Conservation (phyloP, 2,329 filamentous ascomycete species). For the Cyphellophora attinorum region DNA sequence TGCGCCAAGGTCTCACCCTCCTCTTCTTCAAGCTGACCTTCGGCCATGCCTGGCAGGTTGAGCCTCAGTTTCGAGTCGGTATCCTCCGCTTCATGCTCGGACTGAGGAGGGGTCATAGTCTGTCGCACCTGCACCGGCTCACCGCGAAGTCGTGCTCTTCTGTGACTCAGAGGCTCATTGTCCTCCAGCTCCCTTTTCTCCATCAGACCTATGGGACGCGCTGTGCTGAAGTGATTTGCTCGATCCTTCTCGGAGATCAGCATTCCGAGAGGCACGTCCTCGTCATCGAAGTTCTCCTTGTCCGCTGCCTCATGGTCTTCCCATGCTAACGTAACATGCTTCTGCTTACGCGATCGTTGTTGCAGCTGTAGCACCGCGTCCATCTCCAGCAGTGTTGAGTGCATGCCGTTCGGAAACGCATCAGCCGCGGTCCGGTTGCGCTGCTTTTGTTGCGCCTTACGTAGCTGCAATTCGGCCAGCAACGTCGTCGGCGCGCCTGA, state of each 20-base stretch:
- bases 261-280: slow-evolving; percentile 80
- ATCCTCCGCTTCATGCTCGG: slow-evolving; percentile 19
- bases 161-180: slow-evolving; percentile 74
- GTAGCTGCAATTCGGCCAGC: slow-evolving; percentile 80
- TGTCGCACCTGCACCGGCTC: slow-evolving; percentile 28
- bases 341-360: slow-evolving; percentile 61
- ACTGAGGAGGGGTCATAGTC: slow-evolving; percentile 14
- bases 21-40: slow-evolving; percentile 19
- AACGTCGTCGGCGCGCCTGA: slow-evolving; percentile 77
- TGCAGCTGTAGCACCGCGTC: slow-evolving; percentile 85
- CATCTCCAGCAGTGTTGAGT: slow-evolving; percentile 79
- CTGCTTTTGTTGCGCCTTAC: slow-evolving; percentile 78
- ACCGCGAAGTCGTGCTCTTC: slow-evolving; percentile 66
- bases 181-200: slow-evolving; percentile 78
- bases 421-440: slow-evolving; percentile 62
- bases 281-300: slow-evolving; percentile 53
- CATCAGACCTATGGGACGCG: slow-evolving; percentile 36
- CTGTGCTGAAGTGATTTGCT: slow-evolving; percentile 21
- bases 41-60: slow-evolving; percentile 18
- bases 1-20: slow-evolving; percentile 38
- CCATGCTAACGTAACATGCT: slow-evolving; percentile 83
- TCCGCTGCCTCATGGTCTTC: slow-evolving; percentile 54
- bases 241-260: slow-evolving; percentile 49
- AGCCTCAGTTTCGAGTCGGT: slow-evolving; percentile 22
- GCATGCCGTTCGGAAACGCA: slow-evolving; percentile 65